Evolutionary conservation across 192 early-diverging fungal genomes (phyloP).

Genomic region (Umbelopsis sp.): DNA sequence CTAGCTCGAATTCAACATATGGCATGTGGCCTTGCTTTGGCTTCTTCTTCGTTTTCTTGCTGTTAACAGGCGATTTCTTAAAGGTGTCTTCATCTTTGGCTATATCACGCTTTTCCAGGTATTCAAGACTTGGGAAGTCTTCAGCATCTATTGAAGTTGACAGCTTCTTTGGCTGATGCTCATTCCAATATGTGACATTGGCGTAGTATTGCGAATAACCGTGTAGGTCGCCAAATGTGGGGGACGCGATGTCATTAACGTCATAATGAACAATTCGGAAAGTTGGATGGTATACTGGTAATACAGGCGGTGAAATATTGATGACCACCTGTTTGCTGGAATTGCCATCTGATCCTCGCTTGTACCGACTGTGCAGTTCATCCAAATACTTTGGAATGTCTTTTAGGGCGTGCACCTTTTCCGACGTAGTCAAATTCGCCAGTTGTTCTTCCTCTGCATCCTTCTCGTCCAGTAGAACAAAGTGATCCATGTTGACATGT

Average conservation of each 20-base stretch:
- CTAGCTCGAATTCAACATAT: slow-evolving; percentile 41
- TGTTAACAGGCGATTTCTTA: slow-evolving; percentile 19
- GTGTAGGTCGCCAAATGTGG: slow-evolving; percentile 36
- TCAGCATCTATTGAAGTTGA: neutral
- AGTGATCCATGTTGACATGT: slow-evolving; percentile 72
- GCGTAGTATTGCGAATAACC: slow-evolving; percentile 45
- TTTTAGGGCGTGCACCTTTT: neutral
- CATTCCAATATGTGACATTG: slow-evolving; percentile 45
- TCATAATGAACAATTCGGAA: slow-evolving; percentile 65
- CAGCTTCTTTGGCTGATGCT: neutral
- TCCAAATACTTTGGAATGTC: slow-evolving; percentile 27
- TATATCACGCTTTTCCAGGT: neutral
- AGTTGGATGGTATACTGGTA: slow-evolving; percentile 64
- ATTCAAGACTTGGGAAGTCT: neutral
- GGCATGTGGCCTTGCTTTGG: slow-evolving; percentile 31
- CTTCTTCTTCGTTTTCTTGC: slow-evolving; percentile 33
- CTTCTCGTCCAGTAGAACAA: slow-evolving; percentile 20
- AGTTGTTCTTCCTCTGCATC: neutral
- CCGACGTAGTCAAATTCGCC: neutral
- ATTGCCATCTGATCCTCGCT: slow-evolving; percentile 28
- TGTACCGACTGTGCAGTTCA: slow-evolving; percentile 45
- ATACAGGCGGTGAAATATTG: slow-evolving; percentile 61
- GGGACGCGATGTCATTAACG: neutral
- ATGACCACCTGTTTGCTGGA: slow-evolving; percentile 40
- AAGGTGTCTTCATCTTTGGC: neutral